Evolutionary conservation across 306 rosid species (phyloP), one percentile per base, ranked within the genome.

Genomic region (Quercus berberidifolia): DNA sequence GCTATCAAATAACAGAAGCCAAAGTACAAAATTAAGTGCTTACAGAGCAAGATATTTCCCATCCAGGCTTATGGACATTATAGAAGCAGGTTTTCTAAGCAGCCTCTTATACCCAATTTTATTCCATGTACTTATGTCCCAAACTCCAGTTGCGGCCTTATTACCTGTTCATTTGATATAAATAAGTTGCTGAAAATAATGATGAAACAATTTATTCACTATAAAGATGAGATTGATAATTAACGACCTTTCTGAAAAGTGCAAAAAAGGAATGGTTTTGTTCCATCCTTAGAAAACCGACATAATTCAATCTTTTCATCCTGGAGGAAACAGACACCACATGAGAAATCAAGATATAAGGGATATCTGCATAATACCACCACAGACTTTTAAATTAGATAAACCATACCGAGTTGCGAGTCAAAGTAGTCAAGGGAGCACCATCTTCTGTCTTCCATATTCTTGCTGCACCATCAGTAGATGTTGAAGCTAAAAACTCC

Each of bases 41-140:
- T 87, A 94, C 99, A 92, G 78, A 73, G 99, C 94, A 78, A 94
- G 91, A 87, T 94, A 94, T 88, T 94, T 94, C 78, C 99, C 99
- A 75, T 94, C 99, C 78, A 79, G 91, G 90, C 99, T 95, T 74
- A 90, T 83, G 55, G 99, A 86, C 96, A 95, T 89, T 62, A 91
- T 77, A 19, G 96, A 84, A 69, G 98, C 97, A 55, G 97, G 87
- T 86, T 95, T 92, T 81, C 82, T 85, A 81, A 95, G 91, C 54
- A 95, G 88, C 89, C 83, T 90, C 91, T 95, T 95, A 79, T 88
- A 84, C 74, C 99, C 99, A 75, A 95, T 91, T 92, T 74, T 92
- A 60, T 87, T 92, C 98, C 99, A 95, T 14, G 94, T 84, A 82
- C 98, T 88, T 54, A 95, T 87, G 82, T 95, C 98, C 91, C 92